Conservation (phyloP, 2,329 filamentous ascomycete species). For the Sporothrix protearum region DNA sequence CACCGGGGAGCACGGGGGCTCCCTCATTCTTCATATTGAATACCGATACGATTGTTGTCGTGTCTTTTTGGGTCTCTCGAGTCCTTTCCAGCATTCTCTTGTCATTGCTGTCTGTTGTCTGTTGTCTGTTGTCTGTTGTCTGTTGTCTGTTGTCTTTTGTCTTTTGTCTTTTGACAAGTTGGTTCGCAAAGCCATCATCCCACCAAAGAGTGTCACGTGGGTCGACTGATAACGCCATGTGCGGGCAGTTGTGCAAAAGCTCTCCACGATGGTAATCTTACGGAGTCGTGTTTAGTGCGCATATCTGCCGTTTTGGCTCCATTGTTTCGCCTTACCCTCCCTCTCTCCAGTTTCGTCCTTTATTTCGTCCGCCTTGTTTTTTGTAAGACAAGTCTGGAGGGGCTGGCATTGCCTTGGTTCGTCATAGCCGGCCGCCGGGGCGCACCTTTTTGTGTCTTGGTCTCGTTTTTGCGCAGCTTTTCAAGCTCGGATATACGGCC, state of each 20-base stretch:
- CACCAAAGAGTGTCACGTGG: not conserved
- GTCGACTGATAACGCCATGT: slow-evolving; percentile 5
- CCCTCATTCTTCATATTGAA: not conserved
- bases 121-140: not conserved
- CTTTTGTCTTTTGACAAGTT: too few relatives aligned
- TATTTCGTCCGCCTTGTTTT: slow-evolving; percentile 1
- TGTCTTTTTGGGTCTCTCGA: not conserved
- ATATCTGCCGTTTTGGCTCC: not conserved
- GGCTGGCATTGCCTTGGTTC: not conserved
- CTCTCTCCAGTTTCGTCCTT: not conserved
- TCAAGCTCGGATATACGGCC: slow-evolving; percentile 4
- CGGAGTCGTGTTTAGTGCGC: slow-evolving; percentile 1
- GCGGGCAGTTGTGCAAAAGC: not conserved
- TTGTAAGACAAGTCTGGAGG: not conserved
- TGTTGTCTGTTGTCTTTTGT: not conserved
- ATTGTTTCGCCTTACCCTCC: not conserved
- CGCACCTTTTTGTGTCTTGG: not conserved
- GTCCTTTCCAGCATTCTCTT: not conserved
- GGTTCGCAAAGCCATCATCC: not conserved
- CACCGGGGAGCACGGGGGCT: not conserved
- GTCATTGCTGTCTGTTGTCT: not conserved
- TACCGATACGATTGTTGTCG: not conserved
- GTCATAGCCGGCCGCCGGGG: not conserved
- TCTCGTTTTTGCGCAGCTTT: not conserved
- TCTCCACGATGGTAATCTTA: not conserved